Percentiles rank a stretch among this genome's conserved stretches.
Conservation (phyloP, 2,329 filamentous ascomycete species). For the Calycina herbarum region DNA sequence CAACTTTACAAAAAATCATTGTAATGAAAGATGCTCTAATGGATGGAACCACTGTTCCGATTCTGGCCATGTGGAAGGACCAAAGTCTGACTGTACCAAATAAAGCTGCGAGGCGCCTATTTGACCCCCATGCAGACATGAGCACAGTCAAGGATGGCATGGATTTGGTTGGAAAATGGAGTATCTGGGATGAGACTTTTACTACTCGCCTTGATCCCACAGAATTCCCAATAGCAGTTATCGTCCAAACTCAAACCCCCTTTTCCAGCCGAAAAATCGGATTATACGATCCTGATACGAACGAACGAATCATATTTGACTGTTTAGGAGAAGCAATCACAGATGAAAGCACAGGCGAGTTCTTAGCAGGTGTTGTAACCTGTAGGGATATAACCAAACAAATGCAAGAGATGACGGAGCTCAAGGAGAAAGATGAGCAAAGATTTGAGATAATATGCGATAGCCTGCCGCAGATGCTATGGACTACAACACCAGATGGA, state of each 20-base stretch:
- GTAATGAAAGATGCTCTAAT: conserved; percentile 76
- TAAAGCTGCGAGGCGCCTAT: conserved; percentile 51
- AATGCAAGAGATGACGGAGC: conserved; percentile 66
- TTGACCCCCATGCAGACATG: conserved; percentile 45
- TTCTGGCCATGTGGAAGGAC: conserved; percentile 80
- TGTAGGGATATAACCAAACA: conserved; percentile 73
- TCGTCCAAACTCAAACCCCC: conserved; percentile 61
- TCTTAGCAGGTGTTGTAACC: conserved; percentile 70
- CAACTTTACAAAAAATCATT: conserved; percentile 70
- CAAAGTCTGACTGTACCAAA: conserved; percentile 74
- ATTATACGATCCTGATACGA: conserved; percentile 56
- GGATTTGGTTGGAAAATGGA: conserved; percentile 61
- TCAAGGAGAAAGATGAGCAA: conserved; percentile 69
- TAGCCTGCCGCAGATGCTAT: conserved; percentile 70
- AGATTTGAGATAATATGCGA: conserved; percentile 77
- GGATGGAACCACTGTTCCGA: conserved; percentile 72
- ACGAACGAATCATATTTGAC: conserved; percentile 60
- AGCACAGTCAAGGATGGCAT: conserved; percentile 46
- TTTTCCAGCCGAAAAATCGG: conserved; percentile 63
- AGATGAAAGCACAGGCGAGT: conserved; percentile 68
- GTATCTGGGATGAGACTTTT: conserved; percentile 67
- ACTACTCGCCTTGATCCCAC: conserved; percentile 53
- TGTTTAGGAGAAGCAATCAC: conserved; percentile 65
- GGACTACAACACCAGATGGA: conserved; percentile 69
- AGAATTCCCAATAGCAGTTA: conserved; percentile 66